These are phyloP conservation scores for Saussurea involucrata DNA, from an alignment of 129 eudicot genomes.

Conservation along the genomic window DNA sequence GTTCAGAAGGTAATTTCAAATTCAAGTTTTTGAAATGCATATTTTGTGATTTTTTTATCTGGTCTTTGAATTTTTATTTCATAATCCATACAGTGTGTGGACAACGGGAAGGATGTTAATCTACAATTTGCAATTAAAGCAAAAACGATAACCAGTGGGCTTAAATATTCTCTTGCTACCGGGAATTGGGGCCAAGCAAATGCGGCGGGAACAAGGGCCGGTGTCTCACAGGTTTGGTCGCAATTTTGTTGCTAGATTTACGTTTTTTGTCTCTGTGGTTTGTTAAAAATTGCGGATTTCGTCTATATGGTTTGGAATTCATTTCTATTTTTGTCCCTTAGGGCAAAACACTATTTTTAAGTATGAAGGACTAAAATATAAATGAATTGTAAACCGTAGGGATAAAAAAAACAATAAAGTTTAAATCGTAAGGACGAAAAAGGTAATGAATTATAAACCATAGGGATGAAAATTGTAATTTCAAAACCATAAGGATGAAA, in stretches of 20 bases:
- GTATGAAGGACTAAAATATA: too few relatives aligned
- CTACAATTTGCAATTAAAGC: conserved; percentile 98
- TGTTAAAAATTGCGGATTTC: too few relatives aligned
- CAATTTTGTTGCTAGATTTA: not conserved
- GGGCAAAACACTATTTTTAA: too few relatives aligned
- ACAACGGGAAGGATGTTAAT: conserved; percentile 85
- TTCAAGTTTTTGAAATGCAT: not conserved
- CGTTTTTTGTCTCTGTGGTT: too few relatives aligned
- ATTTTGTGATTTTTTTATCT: not conserved
- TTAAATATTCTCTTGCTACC: conserved; percentile 91
- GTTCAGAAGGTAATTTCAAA: conserved; percentile 70
- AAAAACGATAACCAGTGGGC: conserved; percentile 92
- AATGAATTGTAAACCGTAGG: too few relatives aligned
- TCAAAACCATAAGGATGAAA: too few relatives aligned
- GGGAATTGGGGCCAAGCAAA: conserved; percentile 99
- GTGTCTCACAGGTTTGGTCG: conserved; percentile 74
- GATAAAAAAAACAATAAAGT: too few relatives aligned
- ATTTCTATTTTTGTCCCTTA: too few relatives aligned
- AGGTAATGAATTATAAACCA: too few relatives aligned
- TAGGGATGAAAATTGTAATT: too few relatives aligned
- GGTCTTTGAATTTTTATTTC: not conserved
- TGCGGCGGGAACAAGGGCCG: conserved; percentile 96
- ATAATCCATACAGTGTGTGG: conserved; percentile 53
- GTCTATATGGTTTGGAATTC: too few relatives aligned
- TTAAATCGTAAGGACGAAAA: too few relatives aligned